Evolutionary conservation across 31 red algal species (phyloP), one percentile per base, ranked within the genome.

Genomic region (Porphyra umbilicalis): DNA sequence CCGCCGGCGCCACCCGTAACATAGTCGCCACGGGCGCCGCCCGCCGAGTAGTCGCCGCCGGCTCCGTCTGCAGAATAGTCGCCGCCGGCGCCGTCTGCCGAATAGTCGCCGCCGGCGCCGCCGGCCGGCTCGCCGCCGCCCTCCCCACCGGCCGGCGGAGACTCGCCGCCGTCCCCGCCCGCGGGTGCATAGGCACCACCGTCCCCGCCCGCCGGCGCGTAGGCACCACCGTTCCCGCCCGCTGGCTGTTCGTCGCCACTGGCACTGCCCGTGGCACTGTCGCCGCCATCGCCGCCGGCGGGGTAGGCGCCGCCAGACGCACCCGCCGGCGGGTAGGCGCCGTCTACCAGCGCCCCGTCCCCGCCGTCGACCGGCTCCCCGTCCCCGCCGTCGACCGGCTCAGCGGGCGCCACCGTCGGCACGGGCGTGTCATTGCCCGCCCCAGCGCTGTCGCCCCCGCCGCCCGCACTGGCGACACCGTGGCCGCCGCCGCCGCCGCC

Each of bases 41-140:
- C 84, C 35, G 34, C 78, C 20, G 6, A 34, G 38, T 78, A 38
- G 35, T 15, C 74, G 20, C 16, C 18, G 33, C 0, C 84, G 5
- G 13, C 84, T 8, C 8, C 75, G 7, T 16, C 76, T 7, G 33
- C 18, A 15, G 38, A 67, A 6, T 32, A 33, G 11, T 39, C 76
- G 71, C 32, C 75, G 34, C 36, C 25, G 31, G 35, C 79, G 34
- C 79, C 77, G 11, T 87, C 78, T 35, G 79, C 79, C 38, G 33
- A 31, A 34, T 15, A 39, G 25, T 74, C 57, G 57, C 57, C 57
- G 57, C 57, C 57, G 13, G 13, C 57, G 57, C 57, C 25, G 57
- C 57, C 57, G 15, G 25, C 57, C 25, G 15, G 57, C 25, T 25
- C 57, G 15, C 57, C 57, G 25, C 57, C 57, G 13, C 57, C 57